These are phyloP conservation scores for Albugo laibachii DNA, from an alignment of 352 stramenopile species.

Conservation along the genomic window DNA sequence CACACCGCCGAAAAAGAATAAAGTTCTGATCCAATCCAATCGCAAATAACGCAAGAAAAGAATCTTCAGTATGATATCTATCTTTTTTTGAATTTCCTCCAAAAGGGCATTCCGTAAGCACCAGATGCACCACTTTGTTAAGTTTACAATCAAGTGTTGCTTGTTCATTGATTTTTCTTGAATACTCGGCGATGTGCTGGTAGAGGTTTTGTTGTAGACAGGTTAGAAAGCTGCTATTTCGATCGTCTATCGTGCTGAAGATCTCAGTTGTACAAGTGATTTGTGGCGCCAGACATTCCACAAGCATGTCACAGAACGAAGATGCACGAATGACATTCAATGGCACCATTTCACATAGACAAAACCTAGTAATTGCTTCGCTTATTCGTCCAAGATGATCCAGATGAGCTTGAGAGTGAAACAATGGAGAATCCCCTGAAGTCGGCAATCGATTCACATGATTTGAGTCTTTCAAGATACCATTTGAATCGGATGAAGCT, in stretches of 20 bases:
- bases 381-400: slow-evolving; percentile 29
- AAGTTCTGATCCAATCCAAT: slow-evolving; percentile 48
- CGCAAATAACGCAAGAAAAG: slow-evolving; percentile 29
- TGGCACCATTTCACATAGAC: slow-evolving; percentile 42
- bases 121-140: slow-evolving; percentile 30
- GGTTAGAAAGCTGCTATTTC: too few species aligned
- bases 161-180: slow-evolving; percentile 3
- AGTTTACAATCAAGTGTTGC: slow-evolving; percentile 26
- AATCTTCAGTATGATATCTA: not conserved
- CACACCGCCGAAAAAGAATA: slow-evolving; percentile 31
- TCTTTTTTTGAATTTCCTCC: not conserved
- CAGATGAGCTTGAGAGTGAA: too few species aligned
- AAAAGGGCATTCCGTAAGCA: slow-evolving; percentile 18
- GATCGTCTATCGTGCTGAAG: slow-evolving; percentile 14
- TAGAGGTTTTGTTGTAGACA: too few species aligned
- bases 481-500: slow-evolving; percentile 4
- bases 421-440: not conserved
- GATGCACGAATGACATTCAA: slow-evolving; percentile 43
- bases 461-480: not conserved
- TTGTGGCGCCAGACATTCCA: slow-evolving; percentile 25
- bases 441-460: slow-evolving; percentile 4
- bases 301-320: slow-evolving; percentile 31
- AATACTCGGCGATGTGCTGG: slow-evolving; percentile 27
- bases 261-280: slow-evolving; percentile 27
- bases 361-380: slow-evolving; percentile 34